Base-by-base conservation (phyloP, 2,329 filamentous ascomycete genomes). In the Paraphaeosphaeria minitans region DNA sequence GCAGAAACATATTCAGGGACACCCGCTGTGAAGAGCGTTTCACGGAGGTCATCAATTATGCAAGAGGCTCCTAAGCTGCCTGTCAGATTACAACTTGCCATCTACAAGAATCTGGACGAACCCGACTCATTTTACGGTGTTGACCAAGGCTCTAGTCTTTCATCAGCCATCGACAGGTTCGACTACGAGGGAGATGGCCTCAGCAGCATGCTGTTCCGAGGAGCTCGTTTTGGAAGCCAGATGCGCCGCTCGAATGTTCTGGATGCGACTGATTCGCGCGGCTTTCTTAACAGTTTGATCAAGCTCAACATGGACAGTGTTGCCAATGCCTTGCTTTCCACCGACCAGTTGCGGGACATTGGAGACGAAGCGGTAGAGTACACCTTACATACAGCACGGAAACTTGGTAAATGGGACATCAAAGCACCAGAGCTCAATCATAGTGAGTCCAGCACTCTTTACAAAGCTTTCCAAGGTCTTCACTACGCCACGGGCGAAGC, bases 91-190 rank as follows among this genome's bases (percentile, higher is more conserved):
- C 81, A 98, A 13, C 83, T 97, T 46, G 82, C 85, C 0, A 93
- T 99, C 2, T 99, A 95, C 74, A 90, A 92, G 71, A 94, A 92
- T 60, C 90, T 99, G 48, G 93, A 97, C 71, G 96, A 99, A 69
- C 94, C 93, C 1, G 95, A 99, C 75, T 89, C 93, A 0, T 99
- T 96, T 75, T 99, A 99, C 72, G 96, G 95, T 4, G 84, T 97
- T 8, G 86, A 91, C 43, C 90, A 96, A 75, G 86, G 86, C 42
- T 85, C 92, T 7, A 93, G 88, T 57, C 79, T 99, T 16, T 82
- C 85, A 16, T 92, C 89, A 12, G 89, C 98, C 0, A 81, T 98
- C 58, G 86, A 89, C 52, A 88, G 91, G 10, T 83, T 98, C 4
- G 92, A 97, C 65, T 94, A 97, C 71, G 95, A 99, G 77, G 89